phyloP scores from a whole-genome alignment of 805 yeast genomes.

The Maudiozyma pseudohumilis region DNA sequence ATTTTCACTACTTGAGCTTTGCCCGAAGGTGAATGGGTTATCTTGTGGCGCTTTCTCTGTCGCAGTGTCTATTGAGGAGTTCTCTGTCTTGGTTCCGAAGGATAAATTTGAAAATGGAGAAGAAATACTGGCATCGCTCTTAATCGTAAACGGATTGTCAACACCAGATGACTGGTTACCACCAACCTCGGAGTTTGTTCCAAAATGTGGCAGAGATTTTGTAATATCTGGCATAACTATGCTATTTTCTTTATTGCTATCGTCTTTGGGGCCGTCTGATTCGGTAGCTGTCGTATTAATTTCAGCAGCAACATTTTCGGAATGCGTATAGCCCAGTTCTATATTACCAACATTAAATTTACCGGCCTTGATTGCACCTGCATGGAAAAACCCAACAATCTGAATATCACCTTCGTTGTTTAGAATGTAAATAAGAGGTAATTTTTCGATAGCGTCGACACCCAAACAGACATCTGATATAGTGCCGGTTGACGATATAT shows the following conservation, averaged over 20 bases:
- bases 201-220: no score
- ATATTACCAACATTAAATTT: constrained; percentile 18
- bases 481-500: constrained; percentile 36
- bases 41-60: no score
- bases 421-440: constrained; percentile 57
- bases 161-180: no score
- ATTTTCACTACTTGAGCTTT: neutral
- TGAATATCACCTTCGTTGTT: constrained; percentile 54
- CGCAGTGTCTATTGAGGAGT: no score
- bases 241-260: neutral
- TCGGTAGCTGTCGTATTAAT: neutral
- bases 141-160: no score
- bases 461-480: constrained; percentile 48
- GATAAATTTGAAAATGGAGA: no score
- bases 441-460: constrained; percentile 46
- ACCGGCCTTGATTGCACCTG: constrained; percentile 37
- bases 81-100: no score
- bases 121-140: no score
- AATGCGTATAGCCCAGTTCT: no score
- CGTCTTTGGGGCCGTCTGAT: no score
- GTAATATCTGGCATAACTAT: no score
- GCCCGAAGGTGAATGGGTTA: neutral
- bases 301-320: constrained; percentile 3
- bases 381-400: constrained; percentile 57
- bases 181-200: no score